Evolutionary conservation across 805 yeast genomes (phyloP), one percentile per base, ranked within the genome.

Genomic region (Lachancea kluyveri): DNA sequence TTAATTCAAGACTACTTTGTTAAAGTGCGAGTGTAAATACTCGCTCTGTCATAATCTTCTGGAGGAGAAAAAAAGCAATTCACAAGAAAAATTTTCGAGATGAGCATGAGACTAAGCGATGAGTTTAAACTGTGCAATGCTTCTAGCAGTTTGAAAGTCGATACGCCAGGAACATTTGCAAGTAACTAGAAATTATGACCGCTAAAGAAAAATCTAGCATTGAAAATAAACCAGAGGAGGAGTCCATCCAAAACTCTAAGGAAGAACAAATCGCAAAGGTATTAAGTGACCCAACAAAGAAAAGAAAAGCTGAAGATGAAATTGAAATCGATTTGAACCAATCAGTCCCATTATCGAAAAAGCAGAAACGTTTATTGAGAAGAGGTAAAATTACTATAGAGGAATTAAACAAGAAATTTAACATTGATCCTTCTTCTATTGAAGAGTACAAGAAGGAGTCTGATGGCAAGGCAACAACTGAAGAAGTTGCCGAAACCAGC

Each of bases 291-390:
- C 62, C 59, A 35, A 51, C 59, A 21, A 56, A 49, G 48, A 57
- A 51, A 45, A 59, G 57, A 45, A 50, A 45, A 41, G 62, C 61
- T 26, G 66, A 64, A 11, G 68, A 65, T 41, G 85, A 79, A 50
- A 68, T 82, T 31, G 83, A 76, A 43, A 80, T 82, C 39, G 82
- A 81, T 50, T 61, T 82, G 33, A 61, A 64, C 15, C 81, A 76
- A 28, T 77, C 85, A 5, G 72, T 81, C 9, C 96, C 98, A 1
- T 64, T 88, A 30, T 87, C 96, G 8, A 88, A 85, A 58, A 90
- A 92, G 57, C 95, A 90, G 59, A 80, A 81, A 49, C 80, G 97
- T 62, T 63, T 78, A 44, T 61, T 82, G 43, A 90, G 92, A 60
- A 85, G 79, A 42, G 87, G 87, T 39, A 77, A 82, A 49, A 50